Evolutionary conservation across 345 rosid species (phyloP).

Genomic region (Microthlaspi erraticum): DNA sequence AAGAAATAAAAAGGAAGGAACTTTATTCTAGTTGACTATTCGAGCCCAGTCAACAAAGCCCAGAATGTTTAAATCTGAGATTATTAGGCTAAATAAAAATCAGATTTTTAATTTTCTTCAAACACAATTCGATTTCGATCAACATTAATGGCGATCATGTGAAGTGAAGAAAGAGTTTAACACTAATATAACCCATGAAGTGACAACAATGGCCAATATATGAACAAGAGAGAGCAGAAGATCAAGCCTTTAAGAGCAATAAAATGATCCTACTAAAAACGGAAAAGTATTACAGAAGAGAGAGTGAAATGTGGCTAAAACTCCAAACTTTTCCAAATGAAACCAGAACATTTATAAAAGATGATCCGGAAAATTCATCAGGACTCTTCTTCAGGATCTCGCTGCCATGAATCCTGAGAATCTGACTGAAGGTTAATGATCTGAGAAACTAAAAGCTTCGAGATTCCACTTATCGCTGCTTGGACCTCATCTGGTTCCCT

Average conservation of each 20-base stretch:
- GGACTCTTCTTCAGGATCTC: slow-evolving; percentile 38
- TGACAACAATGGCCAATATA: neutral
- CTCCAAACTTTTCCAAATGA: slow-evolving; percentile 20
- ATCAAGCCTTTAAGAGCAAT: slow-evolving; percentile 15
- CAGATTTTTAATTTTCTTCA: neutral
- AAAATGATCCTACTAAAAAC: slow-evolving; percentile 14
- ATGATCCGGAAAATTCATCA: slow-evolving; percentile 27
- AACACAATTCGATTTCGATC: neutral
- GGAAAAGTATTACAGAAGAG: slow-evolving; percentile 3
- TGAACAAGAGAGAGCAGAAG: slow-evolving; percentile 18
- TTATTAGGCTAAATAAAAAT: neutral
- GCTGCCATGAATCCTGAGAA: slow-evolving; percentile 54
- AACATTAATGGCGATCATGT: neutral
- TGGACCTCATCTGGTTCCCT: slow-evolving; percentile 77
- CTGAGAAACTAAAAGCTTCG: slow-evolving; percentile 81
- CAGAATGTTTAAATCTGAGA: slow-evolving; percentile 21
- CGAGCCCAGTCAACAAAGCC: slow-evolving; percentile 41
- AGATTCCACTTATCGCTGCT: slow-evolving; percentile 79
- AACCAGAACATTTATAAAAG: slow-evolving; percentile 32
- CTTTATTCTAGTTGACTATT: neutral
- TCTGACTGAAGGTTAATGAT: slow-evolving; percentile 76
- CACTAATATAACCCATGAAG: neutral
- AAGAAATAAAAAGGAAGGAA: neutral
- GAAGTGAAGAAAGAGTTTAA: slow-evolving; percentile 8
- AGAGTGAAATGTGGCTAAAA: neutral